These are phyloP conservation scores for Hirschfeldia incana DNA, from an alignment of 345 rosid genomes.

Conservation along the genomic window DNA sequence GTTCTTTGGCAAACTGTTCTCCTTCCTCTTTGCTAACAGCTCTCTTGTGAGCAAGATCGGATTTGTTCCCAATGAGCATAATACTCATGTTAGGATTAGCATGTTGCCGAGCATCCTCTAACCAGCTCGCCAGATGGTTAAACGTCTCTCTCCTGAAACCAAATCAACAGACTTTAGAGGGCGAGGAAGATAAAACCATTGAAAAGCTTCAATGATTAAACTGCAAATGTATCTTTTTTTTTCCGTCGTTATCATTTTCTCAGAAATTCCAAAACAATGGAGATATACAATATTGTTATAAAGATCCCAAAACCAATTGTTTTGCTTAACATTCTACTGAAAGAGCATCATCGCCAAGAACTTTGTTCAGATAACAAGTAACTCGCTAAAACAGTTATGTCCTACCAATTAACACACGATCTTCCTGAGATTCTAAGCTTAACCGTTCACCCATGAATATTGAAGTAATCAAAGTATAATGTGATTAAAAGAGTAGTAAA, in stretches of 20 bases:
- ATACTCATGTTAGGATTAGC: slow-evolving; percentile 98
- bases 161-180: background rate
- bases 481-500: slow-evolving; percentile 21
- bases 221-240: background rate
- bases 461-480: background rate
- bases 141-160: slow-evolving; percentile 85
- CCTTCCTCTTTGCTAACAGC: slow-evolving; percentile 99
- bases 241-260: background rate
- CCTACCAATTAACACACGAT: background rate
- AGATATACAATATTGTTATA: background rate
- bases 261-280: slow-evolving; percentile 9
- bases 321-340: background rate
- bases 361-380: background rate
- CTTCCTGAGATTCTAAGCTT: background rate
- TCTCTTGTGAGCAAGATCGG: slow-evolving; percentile 85
- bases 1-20: slow-evolving; percentile 94
- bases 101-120: slow-evolving; percentile 97
- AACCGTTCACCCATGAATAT: background rate
- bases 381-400: background rate
- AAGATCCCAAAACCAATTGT: background rate
- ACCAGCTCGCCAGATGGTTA: slow-evolving; percentile 97
- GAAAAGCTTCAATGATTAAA: background rate
- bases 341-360: background rate
- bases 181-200: background rate
- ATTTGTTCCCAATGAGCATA: slow-evolving; percentile 89